Conservation (phyloP, 2,329 filamentous ascomycete genomes). For the Didymella arachidicola region DNA sequence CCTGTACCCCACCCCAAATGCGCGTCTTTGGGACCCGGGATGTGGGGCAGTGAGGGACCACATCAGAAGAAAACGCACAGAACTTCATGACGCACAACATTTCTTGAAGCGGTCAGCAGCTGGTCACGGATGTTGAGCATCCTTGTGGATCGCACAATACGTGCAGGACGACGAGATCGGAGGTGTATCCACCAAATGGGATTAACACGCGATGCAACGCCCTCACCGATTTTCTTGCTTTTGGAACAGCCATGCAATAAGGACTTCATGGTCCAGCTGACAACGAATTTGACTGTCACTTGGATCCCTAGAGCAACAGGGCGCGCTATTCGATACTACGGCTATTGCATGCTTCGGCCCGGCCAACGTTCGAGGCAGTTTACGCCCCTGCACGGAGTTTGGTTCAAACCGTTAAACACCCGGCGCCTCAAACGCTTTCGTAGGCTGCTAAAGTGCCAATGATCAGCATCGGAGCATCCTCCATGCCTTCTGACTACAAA, state of each 20-base stretch:
- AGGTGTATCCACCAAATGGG: neutral
- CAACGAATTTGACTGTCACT: neutral
- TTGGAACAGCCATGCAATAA: slow-evolving; percentile 7
- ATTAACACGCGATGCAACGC: neutral
- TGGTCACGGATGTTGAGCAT: neutral
- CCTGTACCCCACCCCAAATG: neutral
- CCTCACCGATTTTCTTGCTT: slow-evolving; percentile 10
- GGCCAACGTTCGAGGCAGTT: neutral
- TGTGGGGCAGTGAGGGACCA: neutral
- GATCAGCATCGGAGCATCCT: neutral
- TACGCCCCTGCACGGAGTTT: neutral
- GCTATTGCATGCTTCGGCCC: slow-evolving; percentile 3
- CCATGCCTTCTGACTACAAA: neutral
- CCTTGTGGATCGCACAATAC: neutral
- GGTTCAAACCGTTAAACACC: neutral
- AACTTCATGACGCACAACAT: neutral
- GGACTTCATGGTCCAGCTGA: slow-evolving; percentile 7
- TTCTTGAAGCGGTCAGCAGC: neutral
- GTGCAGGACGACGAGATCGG: neutral
- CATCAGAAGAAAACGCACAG: neutral
- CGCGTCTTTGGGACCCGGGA: neutral
- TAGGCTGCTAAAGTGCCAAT: neutral
- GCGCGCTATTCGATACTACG: neutral
- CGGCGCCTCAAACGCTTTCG: neutral
- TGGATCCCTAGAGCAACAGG: slow-evolving; percentile 2